phyloP scores from a whole-genome alignment of 352 stramenopile species.

The Globisporangium camurandrum region DNA sequence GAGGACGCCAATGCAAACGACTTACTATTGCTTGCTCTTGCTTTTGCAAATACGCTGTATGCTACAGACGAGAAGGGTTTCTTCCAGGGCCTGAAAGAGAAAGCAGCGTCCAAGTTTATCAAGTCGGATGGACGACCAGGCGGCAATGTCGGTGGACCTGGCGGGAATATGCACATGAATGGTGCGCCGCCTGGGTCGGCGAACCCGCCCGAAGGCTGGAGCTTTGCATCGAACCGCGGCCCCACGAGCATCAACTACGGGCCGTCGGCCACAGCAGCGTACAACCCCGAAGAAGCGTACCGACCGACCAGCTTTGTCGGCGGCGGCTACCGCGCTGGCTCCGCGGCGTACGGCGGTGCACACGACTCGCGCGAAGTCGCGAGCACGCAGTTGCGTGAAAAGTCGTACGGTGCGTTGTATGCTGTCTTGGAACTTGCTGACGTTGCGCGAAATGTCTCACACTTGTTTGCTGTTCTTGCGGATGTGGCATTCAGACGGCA shows the following conservation, averaged over 20 bases:
- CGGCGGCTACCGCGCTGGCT: constrained; percentile 43
- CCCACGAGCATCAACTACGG: constrained; percentile 68
- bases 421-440: too few species aligned
- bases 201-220: constrained; percentile 78
- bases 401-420: constrained; percentile 53
- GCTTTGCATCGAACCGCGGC: constrained; percentile 77
- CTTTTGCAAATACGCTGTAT: neutral
- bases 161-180: too few species aligned
- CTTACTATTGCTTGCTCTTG: neutral
- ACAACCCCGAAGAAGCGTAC: constrained; percentile 81
- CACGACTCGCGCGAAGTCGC: constrained; percentile 48
- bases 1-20: neutral
- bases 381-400: constrained; percentile 65
- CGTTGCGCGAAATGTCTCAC: too few species aligned
- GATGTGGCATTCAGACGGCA: constrained; percentile 53
- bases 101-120: constrained; percentile 69
- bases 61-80: constrained; percentile 77
- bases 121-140: constrained; percentile 43
- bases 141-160: too few species aligned
- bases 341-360: constrained; percentile 22
- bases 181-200: constrained; percentile 55
- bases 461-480: neutral
- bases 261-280: constrained; percentile 32
- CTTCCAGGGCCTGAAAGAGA: constrained; percentile 82
- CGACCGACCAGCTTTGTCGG: constrained; percentile 38